Conservation (phyloP, 2,329 filamentous ascomycete species). For the Anisogramma anomala region DNA sequence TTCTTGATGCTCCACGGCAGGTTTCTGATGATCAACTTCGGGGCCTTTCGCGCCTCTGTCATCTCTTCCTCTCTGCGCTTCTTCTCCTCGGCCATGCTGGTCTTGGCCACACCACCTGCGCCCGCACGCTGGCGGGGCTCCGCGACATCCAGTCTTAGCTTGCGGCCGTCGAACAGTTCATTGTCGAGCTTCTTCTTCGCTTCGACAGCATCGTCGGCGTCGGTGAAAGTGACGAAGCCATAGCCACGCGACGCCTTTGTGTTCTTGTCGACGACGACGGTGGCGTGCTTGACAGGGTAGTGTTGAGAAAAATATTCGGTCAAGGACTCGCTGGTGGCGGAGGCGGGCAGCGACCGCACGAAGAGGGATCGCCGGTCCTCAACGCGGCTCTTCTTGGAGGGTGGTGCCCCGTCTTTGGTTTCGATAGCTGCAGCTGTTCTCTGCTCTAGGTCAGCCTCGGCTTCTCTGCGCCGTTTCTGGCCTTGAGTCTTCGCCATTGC, state of each 20-base stretch:
- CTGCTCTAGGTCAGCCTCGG: slow-evolving; percentile 22
- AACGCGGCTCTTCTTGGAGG: slow-evolving; percentile 45
- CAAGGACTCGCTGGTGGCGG: slow-evolving; percentile 68
- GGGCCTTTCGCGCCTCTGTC: slow-evolving; percentile 47
- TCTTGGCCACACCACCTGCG: slow-evolving; percentile 23
- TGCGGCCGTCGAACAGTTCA: slow-evolving; percentile 63
- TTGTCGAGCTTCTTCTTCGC: slow-evolving; percentile 76
- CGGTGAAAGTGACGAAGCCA: slow-evolving; percentile 94
- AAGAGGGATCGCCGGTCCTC: slow-evolving; percentile 68
- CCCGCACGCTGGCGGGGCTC: slow-evolving; percentile 62
- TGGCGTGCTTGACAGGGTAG: slow-evolving; percentile 90
- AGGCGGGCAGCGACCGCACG: slow-evolving; percentile 71
- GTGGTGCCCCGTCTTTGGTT: slow-evolving; percentile 18
- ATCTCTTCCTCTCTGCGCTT: slow-evolving; percentile 48
- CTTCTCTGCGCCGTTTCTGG: slow-evolving; percentile 27
- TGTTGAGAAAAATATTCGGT: slow-evolving; percentile 88
- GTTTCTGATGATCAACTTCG: slow-evolving; percentile 82
- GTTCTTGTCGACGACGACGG: slow-evolving; percentile 74
- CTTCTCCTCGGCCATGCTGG: slow-evolving; percentile 32
- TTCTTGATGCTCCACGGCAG: slow-evolving; percentile 92
- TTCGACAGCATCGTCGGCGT: slow-evolving; percentile 75
- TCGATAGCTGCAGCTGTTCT: slow-evolving; percentile 13
- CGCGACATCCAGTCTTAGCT: slow-evolving; percentile 77
- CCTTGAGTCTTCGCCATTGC: slow-evolving; percentile 20
- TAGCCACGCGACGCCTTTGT: slow-evolving; percentile 86